phyloP scores from a whole-genome alignment of 2,329 filamentous ascomycete species.

The Venturia nashicola region DNA sequence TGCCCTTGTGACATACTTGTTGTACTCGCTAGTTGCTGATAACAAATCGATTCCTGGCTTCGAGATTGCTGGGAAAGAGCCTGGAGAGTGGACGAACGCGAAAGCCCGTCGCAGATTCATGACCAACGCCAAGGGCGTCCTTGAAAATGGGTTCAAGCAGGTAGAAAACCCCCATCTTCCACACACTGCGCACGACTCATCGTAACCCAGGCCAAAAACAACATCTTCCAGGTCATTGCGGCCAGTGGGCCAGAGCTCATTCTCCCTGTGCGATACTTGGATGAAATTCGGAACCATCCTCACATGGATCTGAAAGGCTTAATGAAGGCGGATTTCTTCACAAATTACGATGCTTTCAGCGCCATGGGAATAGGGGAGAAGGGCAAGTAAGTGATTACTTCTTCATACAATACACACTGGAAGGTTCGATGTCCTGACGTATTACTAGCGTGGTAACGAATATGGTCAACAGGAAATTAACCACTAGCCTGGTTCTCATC shows the following conservation, averaged over 20 bases:
- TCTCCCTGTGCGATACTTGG: background rate
- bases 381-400: background rate
- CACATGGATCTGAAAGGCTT: background rate
- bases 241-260: background rate
- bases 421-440: no score
- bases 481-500: background rate
- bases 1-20: background rate
- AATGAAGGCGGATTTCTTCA: background rate
- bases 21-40: background rate
- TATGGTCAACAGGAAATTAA: slow-evolving; percentile 1
- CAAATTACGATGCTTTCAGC: background rate
- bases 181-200: background rate
- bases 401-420: background rate
- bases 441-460: background rate
- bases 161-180: background rate
- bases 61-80: background rate
- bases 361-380: background rate
- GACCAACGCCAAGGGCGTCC: background rate
- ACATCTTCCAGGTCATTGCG: background rate
- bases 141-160: background rate
- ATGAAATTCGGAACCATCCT: background rate
- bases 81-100: background rate
- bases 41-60: background rate
- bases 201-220: background rate
- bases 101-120: background rate